Evolutionary conservation across 208 protist species (phyloP).

Genomic region (Crithidia expoeki): DNA sequence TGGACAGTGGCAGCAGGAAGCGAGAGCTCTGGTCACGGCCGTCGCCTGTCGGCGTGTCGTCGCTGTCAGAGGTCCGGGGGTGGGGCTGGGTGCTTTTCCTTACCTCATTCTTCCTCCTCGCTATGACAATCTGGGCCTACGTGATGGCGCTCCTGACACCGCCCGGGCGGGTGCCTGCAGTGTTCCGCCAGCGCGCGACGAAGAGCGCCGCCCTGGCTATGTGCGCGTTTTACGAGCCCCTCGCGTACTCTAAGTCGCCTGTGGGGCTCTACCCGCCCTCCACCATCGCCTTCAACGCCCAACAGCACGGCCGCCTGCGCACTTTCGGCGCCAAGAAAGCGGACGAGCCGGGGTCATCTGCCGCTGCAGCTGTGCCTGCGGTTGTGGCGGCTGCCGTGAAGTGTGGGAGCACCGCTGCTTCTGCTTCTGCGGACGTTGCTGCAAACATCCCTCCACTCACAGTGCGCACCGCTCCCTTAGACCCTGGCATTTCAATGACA

Average conservation of each 20-base stretch:
- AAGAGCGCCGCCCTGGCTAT: constrained; percentile 77
- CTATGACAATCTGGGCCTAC: constrained; percentile 79
- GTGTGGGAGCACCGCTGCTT: background rate
- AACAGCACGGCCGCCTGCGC: constrained; percentile 33
- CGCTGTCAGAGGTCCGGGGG: constrained; percentile 24
- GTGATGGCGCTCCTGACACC: constrained; percentile 63
- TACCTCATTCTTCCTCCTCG: constrained; percentile 57
- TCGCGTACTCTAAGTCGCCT: constrained; percentile 26
- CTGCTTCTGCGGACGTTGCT: background rate
- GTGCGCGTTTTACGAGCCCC: constrained; percentile 63
- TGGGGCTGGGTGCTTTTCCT: constrained; percentile 67
- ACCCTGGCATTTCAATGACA: background rate
- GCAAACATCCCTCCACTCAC: no score
- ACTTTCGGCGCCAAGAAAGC: constrained; percentile 13
- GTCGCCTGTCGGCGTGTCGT: constrained; percentile 5
- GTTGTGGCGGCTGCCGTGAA: background rate
- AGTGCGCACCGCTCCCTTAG: no score
- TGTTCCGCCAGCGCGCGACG: constrained; percentile 67
- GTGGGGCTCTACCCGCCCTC: constrained; percentile 29
- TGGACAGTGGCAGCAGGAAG: background rate
- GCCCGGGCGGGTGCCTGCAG: constrained; percentile 70
- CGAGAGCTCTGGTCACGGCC: constrained; percentile 18
- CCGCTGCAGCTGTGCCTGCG: no score
- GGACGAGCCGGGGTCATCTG: background rate
- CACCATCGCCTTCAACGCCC: constrained; percentile 13